A percentile compares a stretch with the other conserved stretches of the same genome.
Evolutionary conservation across 1,284 basidiomycete species (phyloP).

Genomic region (Naganishia cerealis): DNA sequence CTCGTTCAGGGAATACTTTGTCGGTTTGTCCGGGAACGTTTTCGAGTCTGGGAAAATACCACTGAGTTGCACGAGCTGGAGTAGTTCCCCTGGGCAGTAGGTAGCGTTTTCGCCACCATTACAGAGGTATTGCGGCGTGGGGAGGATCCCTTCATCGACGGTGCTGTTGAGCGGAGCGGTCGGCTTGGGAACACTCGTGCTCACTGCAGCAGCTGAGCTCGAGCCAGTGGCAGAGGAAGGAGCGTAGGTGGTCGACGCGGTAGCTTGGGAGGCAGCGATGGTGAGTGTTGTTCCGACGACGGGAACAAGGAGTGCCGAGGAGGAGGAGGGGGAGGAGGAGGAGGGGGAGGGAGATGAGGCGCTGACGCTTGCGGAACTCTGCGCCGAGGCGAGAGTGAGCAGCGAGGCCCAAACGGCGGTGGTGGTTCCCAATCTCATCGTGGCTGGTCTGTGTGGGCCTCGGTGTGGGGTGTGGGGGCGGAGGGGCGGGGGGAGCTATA

Average conservation of each 20-base stretch:
- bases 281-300: slow-evolving; percentile 9
- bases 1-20: slow-evolving; percentile 63
- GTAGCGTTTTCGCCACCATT: slow-evolving; percentile 61
- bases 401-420: slow-evolving; percentile 1
- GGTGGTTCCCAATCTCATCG: slow-evolving; percentile 4
- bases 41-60: slow-evolving; percentile 76
- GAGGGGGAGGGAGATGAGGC: background rate
- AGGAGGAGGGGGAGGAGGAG: background rate
- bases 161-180: slow-evolving; percentile 60
- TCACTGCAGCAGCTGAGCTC: slow-evolving; percentile 49
- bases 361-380: background rate
- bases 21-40: slow-evolving; percentile 80
- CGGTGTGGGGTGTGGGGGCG: background rate
- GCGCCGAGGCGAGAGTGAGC: slow-evolving; percentile 7
- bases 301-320: slow-evolving; percentile 7
- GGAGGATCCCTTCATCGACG: slow-evolving; percentile 67
- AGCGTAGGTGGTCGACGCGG: background rate
- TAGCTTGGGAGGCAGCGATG: slow-evolving; percentile 1
- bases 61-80: slow-evolving; percentile 82
- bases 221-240: slow-evolving; percentile 1
- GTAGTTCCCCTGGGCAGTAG: slow-evolving; percentile 74
- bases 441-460: background rate
- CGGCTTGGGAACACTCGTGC: slow-evolving; percentile 66
- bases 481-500: background rate
- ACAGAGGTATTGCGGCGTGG: slow-evolving; percentile 61